Base-by-base conservation (phyloP, 805 yeast genomes). In the Komagataella pseudopastoris region DNA sequence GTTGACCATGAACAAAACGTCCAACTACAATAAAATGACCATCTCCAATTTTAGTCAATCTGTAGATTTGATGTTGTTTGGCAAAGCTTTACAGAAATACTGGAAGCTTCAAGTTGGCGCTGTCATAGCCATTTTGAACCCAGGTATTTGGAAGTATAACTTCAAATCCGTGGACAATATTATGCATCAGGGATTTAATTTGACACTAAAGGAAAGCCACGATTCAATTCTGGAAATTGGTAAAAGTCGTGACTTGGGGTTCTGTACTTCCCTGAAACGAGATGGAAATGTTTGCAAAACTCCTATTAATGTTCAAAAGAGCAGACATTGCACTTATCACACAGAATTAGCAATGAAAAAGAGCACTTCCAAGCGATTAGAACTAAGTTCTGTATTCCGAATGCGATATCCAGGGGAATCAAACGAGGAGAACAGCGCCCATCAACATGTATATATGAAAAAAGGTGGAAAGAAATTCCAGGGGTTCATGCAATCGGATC, bases 31-130 rank as follows among this genome's bases (percentile, higher is more conserved):
- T 56, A 76, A 76, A 52, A 52, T 89, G 18, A 74, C 77, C 1
- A 58, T 91, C 2, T 85, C 95, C 0, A 85, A 86, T 60, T 83
- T 89, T 58, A 71, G 71, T 50, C 75, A 74, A 50, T 76, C 77
- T 2, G 63, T 89, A 2, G 77, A 80, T 48, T 59, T 88, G 5
- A 75, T 80, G 52, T 62, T 90, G 3, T 83, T 85, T 60, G 89
- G 83, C 0, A 67, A 72, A 16, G 85, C 88, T 4, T 83, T 83
- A 55, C 77, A 78, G 20, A 78, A 76, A 59, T 85, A 80, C 63
- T 87, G 87, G 81, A 88, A 85, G 55, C 59, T 89, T 2, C 69
- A 79, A 50, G 71, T 80, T 1, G 97, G 98, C 0, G 88, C 85
- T 54, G 65, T 90, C 0, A 64, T 90, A 8, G 85, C 84, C 0